phyloP scores from a whole-genome alignment of 495 filamentous ascomycete genomes.

The Hyaloscypha finlandica region DNA sequence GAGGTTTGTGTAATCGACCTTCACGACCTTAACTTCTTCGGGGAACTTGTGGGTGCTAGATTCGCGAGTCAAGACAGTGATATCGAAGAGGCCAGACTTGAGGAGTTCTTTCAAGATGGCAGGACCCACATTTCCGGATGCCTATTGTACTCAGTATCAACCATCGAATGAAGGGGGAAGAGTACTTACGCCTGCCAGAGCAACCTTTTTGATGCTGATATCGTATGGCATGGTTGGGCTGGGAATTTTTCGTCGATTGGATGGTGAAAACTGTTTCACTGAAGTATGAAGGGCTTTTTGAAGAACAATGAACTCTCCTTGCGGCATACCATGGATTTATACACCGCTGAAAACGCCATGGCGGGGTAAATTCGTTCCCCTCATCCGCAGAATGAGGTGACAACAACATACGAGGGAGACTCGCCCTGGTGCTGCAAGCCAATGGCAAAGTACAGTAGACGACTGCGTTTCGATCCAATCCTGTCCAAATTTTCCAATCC shows the following conservation, averaged over 20 bases:
- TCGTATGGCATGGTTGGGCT: conserved; percentile 19
- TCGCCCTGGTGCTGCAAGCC: background rate
- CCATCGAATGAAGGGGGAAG: background rate
- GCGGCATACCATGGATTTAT: background rate
- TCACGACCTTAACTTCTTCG: conserved; percentile 39
- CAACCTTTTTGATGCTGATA: conserved; percentile 26
- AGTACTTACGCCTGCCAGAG: conserved; percentile 21
- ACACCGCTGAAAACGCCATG: background rate
- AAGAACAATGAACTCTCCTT: background rate
- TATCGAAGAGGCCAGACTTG: conserved; percentile 49
- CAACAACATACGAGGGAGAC: background rate
- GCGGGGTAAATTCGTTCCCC: conserved; percentile 17
- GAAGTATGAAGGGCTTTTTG: background rate
- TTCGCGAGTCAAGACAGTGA: conserved; percentile 59
- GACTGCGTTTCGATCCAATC: background rate
- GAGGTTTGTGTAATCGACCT: conserved; percentile 52
- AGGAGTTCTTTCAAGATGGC: conserved; percentile 56
- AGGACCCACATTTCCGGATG: conserved; percentile 56
- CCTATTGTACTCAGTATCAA: background rate
- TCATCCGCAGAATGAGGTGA: conserved; percentile 21
- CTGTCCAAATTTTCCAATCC: background rate
- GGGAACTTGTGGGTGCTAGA: conserved; percentile 41
- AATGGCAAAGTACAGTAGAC: background rate
- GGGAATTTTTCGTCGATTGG: background rate
- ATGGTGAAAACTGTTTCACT: background rate